Evolutionary conservation across 768 basidiomycete species (phyloP), one percentile per base, ranked within the genome.

Genomic region (Multifurca ochricompacta): DNA sequence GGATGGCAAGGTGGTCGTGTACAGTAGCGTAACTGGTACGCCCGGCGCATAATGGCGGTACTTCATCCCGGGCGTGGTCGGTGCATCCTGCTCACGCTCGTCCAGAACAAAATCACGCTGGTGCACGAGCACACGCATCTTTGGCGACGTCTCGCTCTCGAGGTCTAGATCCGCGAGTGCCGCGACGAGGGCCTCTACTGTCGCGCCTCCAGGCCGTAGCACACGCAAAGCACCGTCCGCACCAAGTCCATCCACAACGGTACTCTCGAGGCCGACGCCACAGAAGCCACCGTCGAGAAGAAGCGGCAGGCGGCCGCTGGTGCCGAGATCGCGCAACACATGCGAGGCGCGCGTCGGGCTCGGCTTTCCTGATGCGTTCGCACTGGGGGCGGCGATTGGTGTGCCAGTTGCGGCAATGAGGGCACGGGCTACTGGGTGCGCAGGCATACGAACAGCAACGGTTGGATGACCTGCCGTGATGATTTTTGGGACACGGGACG

Each of bases 1-100:
- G 79, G 75, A 23, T 77, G 74, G 39, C 63, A 56, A n/a, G 76
- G 19, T 70, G 4, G 69, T 61, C 3, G 81, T 80, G 58, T 78
- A 75, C 35, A 92, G 71, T 6, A 98, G 77, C 19, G 79, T 80
- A 28, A 97, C 89, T 2, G 92, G 91, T 4, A 93, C 83, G 1
- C 84, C 73, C 2, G 96, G 96, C 21, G 94, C 87, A 67, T 99
- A 99, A 70, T 99, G 96, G 47, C 86, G 81, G 68, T 99, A 99
- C 71, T 99, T 99, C 94, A 97, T 96, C 30, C 96, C 96, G 2
- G 96, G 96, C 0, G 96, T 98, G 7, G 91, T 92, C 8, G 96
- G 96, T 0, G 83, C 79, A 35, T 74, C 73, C 66, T 91, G 89
- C 53, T 87, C 73, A n/a, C 68, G 68, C 35, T 79, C 73, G 63